phyloP scores from a whole-genome alignment of 2,329 filamentous ascomycete genomes.

The Fusarium sp. region DNA sequence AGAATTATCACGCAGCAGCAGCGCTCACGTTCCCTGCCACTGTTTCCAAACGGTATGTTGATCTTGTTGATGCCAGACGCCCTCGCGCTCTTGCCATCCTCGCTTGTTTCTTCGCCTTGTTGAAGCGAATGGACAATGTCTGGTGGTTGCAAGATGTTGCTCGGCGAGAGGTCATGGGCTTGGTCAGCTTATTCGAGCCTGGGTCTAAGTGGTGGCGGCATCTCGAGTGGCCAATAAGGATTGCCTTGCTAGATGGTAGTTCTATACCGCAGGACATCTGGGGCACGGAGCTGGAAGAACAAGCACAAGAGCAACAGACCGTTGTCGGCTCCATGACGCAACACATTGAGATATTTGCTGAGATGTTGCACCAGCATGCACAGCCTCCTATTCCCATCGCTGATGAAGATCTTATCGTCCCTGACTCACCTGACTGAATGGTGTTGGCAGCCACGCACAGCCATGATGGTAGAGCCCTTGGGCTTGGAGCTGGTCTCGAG shows the following conservation, averaged over 20 bases:
- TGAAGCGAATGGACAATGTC: slow-evolving; percentile 69
- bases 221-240: slow-evolving; percentile 69
- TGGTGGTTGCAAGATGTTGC: slow-evolving; percentile 80
- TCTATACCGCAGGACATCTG: slow-evolving; percentile 67
- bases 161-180: slow-evolving; percentile 71
- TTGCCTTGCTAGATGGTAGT: slow-evolving; percentile 66
- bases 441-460: background rate
- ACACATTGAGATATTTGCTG: slow-evolving; percentile 55
- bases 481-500: slow-evolving; percentile 34
- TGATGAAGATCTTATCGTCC: slow-evolving; percentile 48
- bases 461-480: background rate
- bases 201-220: slow-evolving; percentile 71
- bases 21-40: slow-evolving; percentile 73
- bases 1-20: slow-evolving; percentile 67
- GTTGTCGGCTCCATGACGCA: slow-evolving; percentile 52
- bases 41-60: slow-evolving; percentile 70
- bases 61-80: slow-evolving; percentile 67
- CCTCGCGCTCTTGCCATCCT: slow-evolving; percentile 72
- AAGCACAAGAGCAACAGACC: slow-evolving; percentile 51
- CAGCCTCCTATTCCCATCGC: slow-evolving; percentile 45
- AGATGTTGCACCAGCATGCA: slow-evolving; percentile 49
- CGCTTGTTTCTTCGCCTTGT: slow-evolving; percentile 73
- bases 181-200: slow-evolving; percentile 68
- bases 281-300: slow-evolving; percentile 63
- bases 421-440: slow-evolving; percentile 50